These are phyloP conservation scores for Hippophae gyantsensis DNA, from an alignment of 306 rosid species.

Conservation along the genomic window DNA sequence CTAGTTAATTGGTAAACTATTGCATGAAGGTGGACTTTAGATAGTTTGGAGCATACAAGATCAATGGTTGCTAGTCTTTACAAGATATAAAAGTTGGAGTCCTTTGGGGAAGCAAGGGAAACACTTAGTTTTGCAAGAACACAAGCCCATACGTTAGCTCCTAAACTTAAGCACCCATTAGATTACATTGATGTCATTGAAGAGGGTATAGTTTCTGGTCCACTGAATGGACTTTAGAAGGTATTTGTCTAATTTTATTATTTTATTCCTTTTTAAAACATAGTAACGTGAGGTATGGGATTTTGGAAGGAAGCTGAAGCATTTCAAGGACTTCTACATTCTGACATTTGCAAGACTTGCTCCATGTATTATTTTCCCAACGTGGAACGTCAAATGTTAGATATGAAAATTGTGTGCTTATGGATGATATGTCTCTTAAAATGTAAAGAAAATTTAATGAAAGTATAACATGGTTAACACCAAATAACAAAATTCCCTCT, in stretches of 20 bases:
- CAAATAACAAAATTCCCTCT: no score
- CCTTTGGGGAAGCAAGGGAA: slow-evolving; percentile 89
- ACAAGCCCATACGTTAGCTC: slow-evolving; percentile 65
- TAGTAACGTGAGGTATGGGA: slow-evolving; percentile 14
- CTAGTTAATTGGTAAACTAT: slow-evolving; percentile 53
- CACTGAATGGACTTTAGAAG: slow-evolving; percentile 88
- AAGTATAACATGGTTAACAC: no score
- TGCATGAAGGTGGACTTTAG: slow-evolving; percentile 82
- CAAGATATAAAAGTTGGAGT: slow-evolving; percentile 70
- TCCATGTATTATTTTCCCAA: slow-evolving; percentile 82
- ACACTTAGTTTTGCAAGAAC: slow-evolving; percentile 68
- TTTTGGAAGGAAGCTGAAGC: slow-evolving; percentile 73
- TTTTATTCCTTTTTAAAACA: not conserved
- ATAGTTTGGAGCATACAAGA: slow-evolving; percentile 45
- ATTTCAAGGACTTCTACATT: slow-evolving; percentile 45
- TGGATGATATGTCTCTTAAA: not conserved
- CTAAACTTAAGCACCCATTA: slow-evolving; percentile 76
- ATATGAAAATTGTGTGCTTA: not conserved
- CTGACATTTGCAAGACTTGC: slow-evolving; percentile 65
- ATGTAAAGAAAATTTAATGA: no score
- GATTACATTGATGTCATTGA: slow-evolving; percentile 88
- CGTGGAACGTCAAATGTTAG: slow-evolving; percentile 90
- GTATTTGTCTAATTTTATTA: slow-evolving; percentile 31
- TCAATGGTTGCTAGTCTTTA: slow-evolving; percentile 88
- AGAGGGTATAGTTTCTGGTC: slow-evolving; percentile 73